Percentiles rank a stretch among this genome's conserved stretches.
Conservation (phyloP, 345 rosid species). For the Nasturtium officinale region DNA sequence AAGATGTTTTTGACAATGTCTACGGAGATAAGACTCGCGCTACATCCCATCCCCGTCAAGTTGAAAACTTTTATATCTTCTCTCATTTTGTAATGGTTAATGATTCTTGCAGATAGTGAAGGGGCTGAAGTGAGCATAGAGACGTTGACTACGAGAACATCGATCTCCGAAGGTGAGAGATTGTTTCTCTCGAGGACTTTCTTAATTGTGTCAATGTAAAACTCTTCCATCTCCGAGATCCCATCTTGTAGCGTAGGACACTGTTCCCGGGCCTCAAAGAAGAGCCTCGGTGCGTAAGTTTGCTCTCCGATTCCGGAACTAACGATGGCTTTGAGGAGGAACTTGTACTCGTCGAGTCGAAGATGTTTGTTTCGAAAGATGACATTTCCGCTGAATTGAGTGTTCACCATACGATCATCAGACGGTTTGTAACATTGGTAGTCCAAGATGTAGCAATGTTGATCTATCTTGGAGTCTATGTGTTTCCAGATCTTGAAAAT, state of each 20-base stretch:
- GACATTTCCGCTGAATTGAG: conserved; percentile 49
- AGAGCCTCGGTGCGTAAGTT: conserved; percentile 58
- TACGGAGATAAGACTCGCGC: conserved; percentile 59
- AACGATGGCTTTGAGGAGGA: conserved; percentile 59
- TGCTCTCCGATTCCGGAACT: conserved; percentile 76
- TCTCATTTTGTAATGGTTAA: conserved; percentile 71
- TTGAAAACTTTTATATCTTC: conserved; percentile 63
- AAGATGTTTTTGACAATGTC: conserved; percentile 61
- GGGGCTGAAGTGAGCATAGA: conserved; percentile 59
- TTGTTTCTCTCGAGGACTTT: conserved; percentile 55
- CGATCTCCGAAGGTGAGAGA: conserved; percentile 56
- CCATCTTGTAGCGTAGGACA: conserved; percentile 47
- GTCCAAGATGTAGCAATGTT: conserved; percentile 63
- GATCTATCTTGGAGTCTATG: conserved; percentile 41
- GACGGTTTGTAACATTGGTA: conserved; percentile 69
- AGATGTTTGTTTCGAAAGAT: conserved; percentile 57
- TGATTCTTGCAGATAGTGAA: conserved; percentile 60
- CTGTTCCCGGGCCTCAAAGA: conserved; percentile 58
- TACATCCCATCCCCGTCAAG: conserved; percentile 75
- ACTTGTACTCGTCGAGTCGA: conserved; percentile 58
- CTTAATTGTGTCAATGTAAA: conserved; percentile 53
- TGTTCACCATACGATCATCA: conserved; percentile 54
- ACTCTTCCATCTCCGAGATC: conserved; percentile 57
- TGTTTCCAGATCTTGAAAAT: conserved; percentile 41
- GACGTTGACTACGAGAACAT: conserved; percentile 67